These are phyloP conservation scores for Leishmania mexicana DNA, from an alignment of 208 protist species.

Conservation along the genomic window DNA sequence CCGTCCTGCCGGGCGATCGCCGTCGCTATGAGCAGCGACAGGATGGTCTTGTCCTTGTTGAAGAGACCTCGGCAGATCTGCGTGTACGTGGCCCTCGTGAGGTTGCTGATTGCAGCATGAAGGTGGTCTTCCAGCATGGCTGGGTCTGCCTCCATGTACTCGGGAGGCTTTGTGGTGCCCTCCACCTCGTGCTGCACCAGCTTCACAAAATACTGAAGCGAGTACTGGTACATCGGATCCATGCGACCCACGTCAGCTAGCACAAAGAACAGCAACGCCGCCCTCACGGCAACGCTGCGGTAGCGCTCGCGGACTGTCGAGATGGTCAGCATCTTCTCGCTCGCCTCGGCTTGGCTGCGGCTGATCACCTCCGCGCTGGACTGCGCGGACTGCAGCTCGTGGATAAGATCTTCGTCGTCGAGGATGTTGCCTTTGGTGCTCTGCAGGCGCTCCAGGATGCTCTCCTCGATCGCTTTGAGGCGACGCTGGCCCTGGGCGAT, in stretches of 20 bases:
- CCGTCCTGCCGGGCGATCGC: conserved; percentile 77
- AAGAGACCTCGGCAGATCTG: conserved; percentile 98
- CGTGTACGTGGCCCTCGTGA: conserved; percentile 93
- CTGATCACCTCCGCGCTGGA: conserved; percentile 88
- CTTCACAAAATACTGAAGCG: conserved; percentile 97
- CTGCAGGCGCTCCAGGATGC: conserved; percentile 91
- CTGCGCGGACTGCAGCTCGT: conserved; percentile 93
- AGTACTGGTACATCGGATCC: conserved; percentile 99
- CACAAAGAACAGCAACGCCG: conserved; percentile 95
- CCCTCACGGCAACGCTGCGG: conserved; percentile 88
- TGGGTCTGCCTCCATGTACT: conserved; percentile 52
- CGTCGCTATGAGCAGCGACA: conserved; percentile 94
- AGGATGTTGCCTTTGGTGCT: conserved; percentile 93
- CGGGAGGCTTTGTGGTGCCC: conserved; percentile 55
- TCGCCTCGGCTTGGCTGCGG: conserved; percentile 88
- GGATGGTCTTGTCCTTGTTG: conserved; percentile 97
- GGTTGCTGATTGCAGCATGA: conserved; percentile 66
- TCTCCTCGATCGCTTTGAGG: conserved; percentile 93
- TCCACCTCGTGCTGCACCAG: conserved; percentile 92
- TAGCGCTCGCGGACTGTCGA: conserved; percentile 89
- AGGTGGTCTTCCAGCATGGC: conserved; percentile 82
- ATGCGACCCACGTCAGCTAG: conserved; percentile 93
- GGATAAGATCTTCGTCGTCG: conserved; percentile 95
- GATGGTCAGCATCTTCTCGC: conserved; percentile 95
- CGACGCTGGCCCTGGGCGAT: conserved; percentile 93